Evolutionary conservation across 441 rosid genomes (phyloP).

Genomic region (Melastoma candidum): DNA sequence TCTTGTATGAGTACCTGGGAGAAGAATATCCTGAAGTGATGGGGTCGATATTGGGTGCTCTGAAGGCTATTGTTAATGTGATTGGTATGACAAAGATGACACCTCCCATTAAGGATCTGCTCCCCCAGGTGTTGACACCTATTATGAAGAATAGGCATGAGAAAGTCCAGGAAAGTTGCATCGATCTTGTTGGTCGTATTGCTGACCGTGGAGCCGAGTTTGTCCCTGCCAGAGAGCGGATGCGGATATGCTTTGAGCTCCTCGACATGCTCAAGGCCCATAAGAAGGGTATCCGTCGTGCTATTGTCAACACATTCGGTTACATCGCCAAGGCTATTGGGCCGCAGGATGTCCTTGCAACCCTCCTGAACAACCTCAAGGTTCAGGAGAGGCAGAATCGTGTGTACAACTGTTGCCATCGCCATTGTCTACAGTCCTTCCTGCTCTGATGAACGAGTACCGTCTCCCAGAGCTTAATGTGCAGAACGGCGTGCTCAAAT

Average conservation of each 20-base stretch:
- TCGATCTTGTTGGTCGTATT: constrained; percentile 90
- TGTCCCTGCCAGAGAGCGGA: constrained; percentile 97
- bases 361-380: constrained; percentile 89
- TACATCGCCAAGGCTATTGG: constrained; percentile 98
- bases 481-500: constrained; percentile 93
- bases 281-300: constrained; percentile 92
- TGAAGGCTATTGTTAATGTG: constrained; percentile 92
- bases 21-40: constrained; percentile 98
- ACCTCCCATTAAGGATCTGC: constrained; percentile 97
- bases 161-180: constrained; percentile 96
- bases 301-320: constrained; percentile 93
- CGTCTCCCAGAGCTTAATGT: constrained; percentile 94
- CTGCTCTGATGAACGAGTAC: constrained; percentile 92
- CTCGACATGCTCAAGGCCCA: constrained; percentile 99
- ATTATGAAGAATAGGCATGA: constrained; percentile 96
- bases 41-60: constrained; percentile 96
- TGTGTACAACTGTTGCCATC: constrained; percentile 95
- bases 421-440: no score
- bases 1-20: constrained; percentile 87
- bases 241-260: constrained; percentile 96
- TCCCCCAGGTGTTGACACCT: constrained; percentile 88
- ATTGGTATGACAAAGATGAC: constrained; percentile 99
- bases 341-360: constrained; percentile 96
- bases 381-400: constrained; percentile 98
- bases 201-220: constrained; percentile 98